phyloP scores from a whole-genome alignment of 108 stramenopile species.

The Nitzschia palea region DNA sequence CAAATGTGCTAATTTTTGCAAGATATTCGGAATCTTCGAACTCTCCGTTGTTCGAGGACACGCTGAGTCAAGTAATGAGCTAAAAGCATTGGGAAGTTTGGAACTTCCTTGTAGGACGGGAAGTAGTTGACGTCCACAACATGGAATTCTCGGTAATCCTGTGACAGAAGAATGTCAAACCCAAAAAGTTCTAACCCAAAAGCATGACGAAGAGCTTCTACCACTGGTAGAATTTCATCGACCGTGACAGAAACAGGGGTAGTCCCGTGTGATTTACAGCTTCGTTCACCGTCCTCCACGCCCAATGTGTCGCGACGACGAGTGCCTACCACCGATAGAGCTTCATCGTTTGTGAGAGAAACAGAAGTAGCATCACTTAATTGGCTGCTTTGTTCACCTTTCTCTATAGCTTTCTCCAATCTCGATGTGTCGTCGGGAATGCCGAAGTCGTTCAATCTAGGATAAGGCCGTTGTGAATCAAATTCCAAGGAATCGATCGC shows the following conservation, averaged over 20 bases:
- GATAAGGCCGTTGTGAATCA: slow-evolving; percentile 88
- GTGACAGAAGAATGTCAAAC: slow-evolving; percentile 75
- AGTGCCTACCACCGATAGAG: neutral
- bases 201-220: slow-evolving; percentile 58
- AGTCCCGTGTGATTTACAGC: neutral
- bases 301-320: no score
- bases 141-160: slow-evolving; percentile 28
- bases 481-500: slow-evolving; percentile 62
- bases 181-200: slow-evolving; percentile 87
- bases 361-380: neutral
- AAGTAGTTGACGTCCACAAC: slow-evolving; percentile 91
- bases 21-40: neutral
- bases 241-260: slow-evolving; percentile 35
- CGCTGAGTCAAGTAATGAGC: slow-evolving; percentile 78
- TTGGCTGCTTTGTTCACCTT: neutral
- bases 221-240: slow-evolving; percentile 77
- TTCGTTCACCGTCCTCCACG: neutral
- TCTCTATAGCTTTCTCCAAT: neutral
- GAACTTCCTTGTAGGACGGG: slow-evolving; percentile 89
- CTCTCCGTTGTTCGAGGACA: slow-evolving; percentile 31
- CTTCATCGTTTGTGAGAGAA: neutral
- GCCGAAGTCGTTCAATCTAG: slow-evolving; percentile 77
- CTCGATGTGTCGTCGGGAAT: neutral
- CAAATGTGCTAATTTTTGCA: no score
- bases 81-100: slow-evolving; percentile 73